Conservation (phyloP, 768 basidiomycete species). For the Cystofilobasidium capitatum region DNA sequence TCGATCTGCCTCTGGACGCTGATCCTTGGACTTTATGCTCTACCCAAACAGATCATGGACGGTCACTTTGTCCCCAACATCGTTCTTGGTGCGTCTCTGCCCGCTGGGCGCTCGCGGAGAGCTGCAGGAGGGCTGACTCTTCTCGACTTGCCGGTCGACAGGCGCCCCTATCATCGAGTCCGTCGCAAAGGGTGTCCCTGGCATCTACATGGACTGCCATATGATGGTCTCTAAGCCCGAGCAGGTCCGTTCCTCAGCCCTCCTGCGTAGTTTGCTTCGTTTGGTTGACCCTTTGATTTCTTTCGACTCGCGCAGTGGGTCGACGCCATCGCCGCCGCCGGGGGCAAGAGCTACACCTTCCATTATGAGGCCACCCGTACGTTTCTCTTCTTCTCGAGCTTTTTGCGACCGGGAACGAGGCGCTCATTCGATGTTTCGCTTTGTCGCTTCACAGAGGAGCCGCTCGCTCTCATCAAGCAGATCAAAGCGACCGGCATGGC, state of each 20-base stretch:
- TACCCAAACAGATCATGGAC: constrained; percentile 20
- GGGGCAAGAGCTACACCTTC: constrained; percentile 90
- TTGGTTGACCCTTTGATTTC: not conserved
- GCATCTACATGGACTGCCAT: constrained; percentile 99
- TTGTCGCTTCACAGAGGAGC: constrained; percentile 47
- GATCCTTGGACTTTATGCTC: not conserved
- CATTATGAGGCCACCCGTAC: constrained; percentile 78
- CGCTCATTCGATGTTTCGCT: no score
- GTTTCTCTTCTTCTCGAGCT: not conserved
- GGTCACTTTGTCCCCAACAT: constrained; percentile 97
- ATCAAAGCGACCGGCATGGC: constrained; percentile 82
- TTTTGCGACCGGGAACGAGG: not conserved
- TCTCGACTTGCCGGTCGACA: constrained; percentile 34
- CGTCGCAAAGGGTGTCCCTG: constrained; percentile 75
- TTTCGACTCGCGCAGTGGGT: constrained; percentile 63
- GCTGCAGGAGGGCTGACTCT: constrained; percentile 7
- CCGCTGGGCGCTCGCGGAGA: not conserved
- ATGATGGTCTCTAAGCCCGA: constrained; percentile 98
- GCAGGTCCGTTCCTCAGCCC: constrained; percentile 48
- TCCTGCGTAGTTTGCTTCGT: not conserved
- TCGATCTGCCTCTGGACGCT: not conserved
- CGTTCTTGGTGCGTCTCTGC: constrained; percentile 70
- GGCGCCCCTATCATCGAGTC: constrained; percentile 80
- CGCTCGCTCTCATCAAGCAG: constrained; percentile 62
- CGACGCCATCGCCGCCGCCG: constrained; percentile 86